A percentile compares a stretch with the other conserved stretches of the same genome.
Conservation (phyloP, 2,329 filamentous ascomycete species). For the Scopulariopsis brevicaulis region DNA sequence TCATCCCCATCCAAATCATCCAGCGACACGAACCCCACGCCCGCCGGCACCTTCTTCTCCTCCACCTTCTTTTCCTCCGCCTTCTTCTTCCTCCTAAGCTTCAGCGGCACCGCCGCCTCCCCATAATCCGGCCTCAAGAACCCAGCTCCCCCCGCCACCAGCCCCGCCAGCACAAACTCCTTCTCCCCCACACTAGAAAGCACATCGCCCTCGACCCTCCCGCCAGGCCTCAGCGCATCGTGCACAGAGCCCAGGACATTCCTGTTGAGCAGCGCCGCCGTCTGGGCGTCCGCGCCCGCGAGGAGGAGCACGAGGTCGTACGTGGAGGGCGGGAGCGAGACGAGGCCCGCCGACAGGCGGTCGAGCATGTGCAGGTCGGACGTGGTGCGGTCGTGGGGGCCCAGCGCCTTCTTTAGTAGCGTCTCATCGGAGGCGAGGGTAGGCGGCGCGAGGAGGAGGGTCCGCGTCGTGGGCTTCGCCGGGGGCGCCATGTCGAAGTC, state of each 20-base stretch:
- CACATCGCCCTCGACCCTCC: conserved; percentile 43
- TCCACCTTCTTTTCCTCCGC: conserved; percentile 24
- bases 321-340: conserved; percentile 60
- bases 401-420: conserved; percentile 59
- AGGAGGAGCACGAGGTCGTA: conserved; percentile 83
- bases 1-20: conserved; percentile 48
- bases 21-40: conserved; percentile 59
- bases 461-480: conserved; percentile 33
- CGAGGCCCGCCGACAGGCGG: conserved; percentile 71
- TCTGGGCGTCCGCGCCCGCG: conserved; percentile 55
- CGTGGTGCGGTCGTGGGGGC: conserved; percentile 58
- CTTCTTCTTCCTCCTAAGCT: conserved; percentile 24
- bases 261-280: conserved; percentile 56
- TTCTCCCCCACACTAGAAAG: conserved; percentile 36
- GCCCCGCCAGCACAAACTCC: conserved; percentile 77
- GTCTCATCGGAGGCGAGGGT: conserved; percentile 80
- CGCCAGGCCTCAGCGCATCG: conserved; percentile 59
- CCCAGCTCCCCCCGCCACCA: conserved; percentile 45
- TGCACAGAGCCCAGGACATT: conserved; percentile 59
- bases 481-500: conserved; percentile 27
- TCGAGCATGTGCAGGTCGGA: conserved; percentile 98
- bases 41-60: conserved; percentile 43
- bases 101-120: conserved; percentile 43
- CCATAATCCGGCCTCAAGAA: conserved; percentile 60
- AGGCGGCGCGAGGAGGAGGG: conserved; percentile 79